Conservation (phyloP, 2,329 filamentous ascomycete species). For the Berkeleyomyces basicola region DNA sequence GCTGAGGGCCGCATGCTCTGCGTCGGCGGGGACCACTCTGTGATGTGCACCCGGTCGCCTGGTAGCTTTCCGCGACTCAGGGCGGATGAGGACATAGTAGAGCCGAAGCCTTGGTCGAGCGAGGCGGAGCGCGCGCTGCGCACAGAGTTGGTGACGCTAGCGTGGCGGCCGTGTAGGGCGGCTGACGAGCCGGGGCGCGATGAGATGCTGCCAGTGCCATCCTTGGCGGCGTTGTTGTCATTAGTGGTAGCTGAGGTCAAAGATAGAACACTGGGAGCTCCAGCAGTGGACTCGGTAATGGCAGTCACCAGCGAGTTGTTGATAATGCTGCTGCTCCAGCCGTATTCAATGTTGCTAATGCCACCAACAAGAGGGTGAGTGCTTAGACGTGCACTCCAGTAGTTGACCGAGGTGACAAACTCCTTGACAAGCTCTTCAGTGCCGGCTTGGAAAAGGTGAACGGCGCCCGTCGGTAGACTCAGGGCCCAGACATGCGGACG, state of each 20-base stretch:
- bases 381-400: constrained; percentile 88
- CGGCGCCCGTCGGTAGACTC: constrained; percentile 77
- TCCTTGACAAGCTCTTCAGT: constrained; percentile 89
- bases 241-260: constrained; percentile 14
- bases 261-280: constrained; percentile 6
- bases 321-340: constrained; percentile 79
- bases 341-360: constrained; percentile 93
- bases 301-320: constrained; percentile 35
- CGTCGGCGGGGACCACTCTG: constrained; percentile 76
- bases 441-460: constrained; percentile 96
- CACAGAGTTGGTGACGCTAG: constrained; percentile 23
- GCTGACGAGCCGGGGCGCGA: constrained; percentile 34
- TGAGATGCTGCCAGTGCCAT: constrained; percentile 15
- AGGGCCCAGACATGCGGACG: constrained; percentile 89
- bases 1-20: constrained; percentile 80
- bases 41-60: constrained; percentile 68
- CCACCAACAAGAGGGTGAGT: constrained; percentile 86
- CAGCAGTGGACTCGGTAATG: constrained; percentile 27
- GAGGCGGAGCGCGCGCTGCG: constrained; percentile 37
- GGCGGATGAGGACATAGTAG: constrained; percentile 26
- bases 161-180: constrained; percentile 20
- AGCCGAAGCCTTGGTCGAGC: constrained; percentile 38
- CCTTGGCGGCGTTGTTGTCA: constrained; percentile 21
- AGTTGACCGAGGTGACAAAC: constrained; percentile 88
- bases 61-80: constrained; percentile 49